Conservation (phyloP, 495 filamentous ascomycete species). For the Penicillium paradoxum region DNA sequence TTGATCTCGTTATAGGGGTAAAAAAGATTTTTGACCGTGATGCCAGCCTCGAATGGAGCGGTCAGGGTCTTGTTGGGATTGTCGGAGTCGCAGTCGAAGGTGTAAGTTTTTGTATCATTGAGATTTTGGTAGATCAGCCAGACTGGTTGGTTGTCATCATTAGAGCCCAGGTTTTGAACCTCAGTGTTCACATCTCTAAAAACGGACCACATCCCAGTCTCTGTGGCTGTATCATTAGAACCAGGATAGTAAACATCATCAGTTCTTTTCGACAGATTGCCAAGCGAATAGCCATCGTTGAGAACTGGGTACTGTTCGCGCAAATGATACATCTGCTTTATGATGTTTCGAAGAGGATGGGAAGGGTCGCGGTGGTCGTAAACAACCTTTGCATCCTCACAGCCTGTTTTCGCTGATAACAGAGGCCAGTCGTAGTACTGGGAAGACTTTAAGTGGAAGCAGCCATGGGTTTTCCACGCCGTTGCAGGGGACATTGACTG, state of each 20-base stretch:
- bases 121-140: constrained; percentile 66
- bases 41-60: constrained; percentile 51
- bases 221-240: constrained; percentile 48
- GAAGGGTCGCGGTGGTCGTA: constrained; percentile 68
- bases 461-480: constrained; percentile 67
- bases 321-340: constrained; percentile 62
- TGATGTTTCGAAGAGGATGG: constrained; percentile 59
- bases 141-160: constrained; percentile 45
- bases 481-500: constrained; percentile 59
- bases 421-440: constrained; percentile 59
- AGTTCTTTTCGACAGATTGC: constrained; percentile 54
- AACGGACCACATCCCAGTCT: constrained; percentile 65
- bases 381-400: constrained; percentile 49
- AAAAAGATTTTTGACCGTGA: constrained; percentile 59
- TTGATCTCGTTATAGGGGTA: constrained; percentile 54
- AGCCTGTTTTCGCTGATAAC: constrained; percentile 47
- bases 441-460: constrained; percentile 52
- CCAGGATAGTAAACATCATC: constrained; percentile 45
- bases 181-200: constrained; percentile 41
- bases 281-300: constrained; percentile 57
- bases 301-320: constrained; percentile 55
- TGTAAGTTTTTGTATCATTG: constrained; percentile 48
- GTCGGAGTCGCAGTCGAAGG: constrained; percentile 52
- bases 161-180: constrained; percentile 44
- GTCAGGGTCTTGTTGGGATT: constrained; percentile 43